Conservation (phyloP, 306 rosid species). For the Vachellia collinsii region DNA sequence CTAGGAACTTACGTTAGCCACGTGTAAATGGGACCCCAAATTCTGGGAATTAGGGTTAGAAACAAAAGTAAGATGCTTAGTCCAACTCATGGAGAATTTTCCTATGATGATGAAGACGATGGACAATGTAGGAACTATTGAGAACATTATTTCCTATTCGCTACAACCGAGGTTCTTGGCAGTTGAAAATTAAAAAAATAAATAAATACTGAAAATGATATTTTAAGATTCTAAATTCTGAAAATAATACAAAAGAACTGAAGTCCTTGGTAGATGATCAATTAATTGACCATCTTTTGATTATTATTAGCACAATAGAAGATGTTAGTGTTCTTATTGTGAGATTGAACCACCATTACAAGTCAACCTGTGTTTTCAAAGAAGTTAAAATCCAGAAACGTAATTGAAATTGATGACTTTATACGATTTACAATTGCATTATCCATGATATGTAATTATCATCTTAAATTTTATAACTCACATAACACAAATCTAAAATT, state of each 20-base stretch:
- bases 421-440: neutral
- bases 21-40: too few relatives aligned
- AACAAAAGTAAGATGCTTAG: neutral
- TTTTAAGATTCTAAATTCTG: too few relatives aligned
- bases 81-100: neutral
- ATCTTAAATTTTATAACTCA: neutral
- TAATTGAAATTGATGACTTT: neutral
- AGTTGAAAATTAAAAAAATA: too few relatives aligned
- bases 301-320: neutral
- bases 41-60: too few relatives aligned
- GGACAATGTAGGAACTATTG: too few relatives aligned
- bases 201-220: too few relatives aligned
- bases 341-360: neutral
- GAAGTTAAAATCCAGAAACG: too few relatives aligned
- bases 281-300: neutral
- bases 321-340: neutral
- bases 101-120: neutral
- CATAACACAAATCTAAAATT: too few relatives aligned
- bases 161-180: too few relatives aligned
- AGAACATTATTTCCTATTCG: too few relatives aligned
- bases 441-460: neutral
- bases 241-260: too few relatives aligned
- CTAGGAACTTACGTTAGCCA: too few relatives aligned
- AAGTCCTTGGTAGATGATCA: neutral
- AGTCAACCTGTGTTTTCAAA: neutral